phyloP scores from a whole-genome alignment of 768 basidiomycete species.

The Solioccasus polychromus region DNA sequence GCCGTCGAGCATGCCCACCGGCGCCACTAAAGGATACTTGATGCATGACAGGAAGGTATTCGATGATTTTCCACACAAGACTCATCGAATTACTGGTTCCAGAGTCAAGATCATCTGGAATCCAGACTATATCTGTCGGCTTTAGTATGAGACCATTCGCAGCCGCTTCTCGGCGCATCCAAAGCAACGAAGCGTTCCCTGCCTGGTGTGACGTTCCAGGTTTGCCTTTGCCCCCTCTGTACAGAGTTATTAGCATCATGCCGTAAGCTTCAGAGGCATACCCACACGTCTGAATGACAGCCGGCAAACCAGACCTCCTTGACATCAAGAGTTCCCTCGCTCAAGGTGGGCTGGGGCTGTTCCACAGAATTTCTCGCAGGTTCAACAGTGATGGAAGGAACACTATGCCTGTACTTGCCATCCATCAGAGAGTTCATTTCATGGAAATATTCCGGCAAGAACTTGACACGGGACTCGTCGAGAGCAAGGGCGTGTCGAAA shows the following conservation, averaged over 20 bases:
- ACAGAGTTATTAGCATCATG: not conserved
- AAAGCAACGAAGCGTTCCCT: conserved; percentile 27
- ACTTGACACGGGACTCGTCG: conserved; percentile 60
- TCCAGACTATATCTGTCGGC: conserved; percentile 27
- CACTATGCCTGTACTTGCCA: conserved; percentile 9
- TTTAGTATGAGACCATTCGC: conserved; percentile 24
- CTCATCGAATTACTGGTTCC: conserved; percentile 22
- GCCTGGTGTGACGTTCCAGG: conserved; percentile 21
- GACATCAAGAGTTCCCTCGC: too few species aligned
- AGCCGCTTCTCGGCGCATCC: conserved; percentile 35
- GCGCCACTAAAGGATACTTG: conserved; percentile 21
- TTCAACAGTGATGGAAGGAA: not conserved
- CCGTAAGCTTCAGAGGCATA: not conserved
- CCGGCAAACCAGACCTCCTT: conserved; percentile 70
- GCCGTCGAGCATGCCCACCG: conserved; percentile 18
- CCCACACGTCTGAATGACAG: conserved; percentile 36
- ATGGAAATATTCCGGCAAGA: conserved; percentile 42
- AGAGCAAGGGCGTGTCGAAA: conserved; percentile 66
- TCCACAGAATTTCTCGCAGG: not conserved
- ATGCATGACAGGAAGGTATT: conserved; percentile 24
- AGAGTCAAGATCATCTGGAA: conserved; percentile 25
- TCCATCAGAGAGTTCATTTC: conserved; percentile 25
- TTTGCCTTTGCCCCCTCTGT: conserved; percentile 22
- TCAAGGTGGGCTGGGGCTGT: too few species aligned
- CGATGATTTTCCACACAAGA: conserved; percentile 1